Conservation (phyloP, 1,284 basidiomycete genomes). For the Cutaneotrichosporon curvatum region DNA sequence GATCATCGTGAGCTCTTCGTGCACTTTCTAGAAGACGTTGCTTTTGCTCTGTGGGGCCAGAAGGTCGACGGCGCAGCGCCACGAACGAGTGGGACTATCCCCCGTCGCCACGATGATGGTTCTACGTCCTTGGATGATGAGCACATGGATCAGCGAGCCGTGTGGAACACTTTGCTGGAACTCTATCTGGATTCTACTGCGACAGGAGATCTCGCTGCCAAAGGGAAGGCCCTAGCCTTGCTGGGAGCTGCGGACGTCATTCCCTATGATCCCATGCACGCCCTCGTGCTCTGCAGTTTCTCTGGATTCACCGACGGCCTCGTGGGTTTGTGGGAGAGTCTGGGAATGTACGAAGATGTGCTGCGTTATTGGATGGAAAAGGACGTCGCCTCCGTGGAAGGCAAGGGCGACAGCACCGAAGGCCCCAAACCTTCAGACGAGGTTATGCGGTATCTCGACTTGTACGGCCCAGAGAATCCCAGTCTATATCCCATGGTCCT, state of each 20-base stretch:
- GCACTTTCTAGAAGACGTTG: conserved; percentile 82
- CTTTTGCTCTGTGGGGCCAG: conserved; percentile 72
- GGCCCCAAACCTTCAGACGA: conserved; percentile 36
- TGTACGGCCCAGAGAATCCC: conserved; percentile 65
- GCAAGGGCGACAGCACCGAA: conserved; percentile 23
- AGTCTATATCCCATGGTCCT: conserved; percentile 84
- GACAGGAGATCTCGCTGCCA: conserved; percentile 8
- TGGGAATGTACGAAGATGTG: conserved; percentile 95
- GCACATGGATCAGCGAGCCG: conserved; percentile 63
- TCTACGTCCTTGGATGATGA: conserved; percentile 53
- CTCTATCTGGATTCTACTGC: conserved; percentile 64
- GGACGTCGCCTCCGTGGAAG: conserved; percentile 31
- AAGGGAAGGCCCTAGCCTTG: conserved; percentile 60
- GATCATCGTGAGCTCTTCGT: conserved; percentile 79
- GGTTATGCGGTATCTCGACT: conserved; percentile 63
- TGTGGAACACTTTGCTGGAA: conserved; percentile 96
- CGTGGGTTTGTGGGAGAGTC: conserved; percentile 81
- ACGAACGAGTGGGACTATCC: conserved; percentile 1
- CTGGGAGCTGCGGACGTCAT: conserved; percentile 54
- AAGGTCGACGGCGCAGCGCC: conserved; percentile 49
- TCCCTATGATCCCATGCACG: conserved; percentile 85
- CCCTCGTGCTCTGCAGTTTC: conserved; percentile 84
- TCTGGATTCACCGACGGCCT: conserved; percentile 73
- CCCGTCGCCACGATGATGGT: conserved; percentile 11
- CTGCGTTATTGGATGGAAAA: conserved; percentile 83